phyloP scores from a whole-genome alignment of 2,329 filamentous ascomycete genomes.

The Alternaria sp. region DNA sequence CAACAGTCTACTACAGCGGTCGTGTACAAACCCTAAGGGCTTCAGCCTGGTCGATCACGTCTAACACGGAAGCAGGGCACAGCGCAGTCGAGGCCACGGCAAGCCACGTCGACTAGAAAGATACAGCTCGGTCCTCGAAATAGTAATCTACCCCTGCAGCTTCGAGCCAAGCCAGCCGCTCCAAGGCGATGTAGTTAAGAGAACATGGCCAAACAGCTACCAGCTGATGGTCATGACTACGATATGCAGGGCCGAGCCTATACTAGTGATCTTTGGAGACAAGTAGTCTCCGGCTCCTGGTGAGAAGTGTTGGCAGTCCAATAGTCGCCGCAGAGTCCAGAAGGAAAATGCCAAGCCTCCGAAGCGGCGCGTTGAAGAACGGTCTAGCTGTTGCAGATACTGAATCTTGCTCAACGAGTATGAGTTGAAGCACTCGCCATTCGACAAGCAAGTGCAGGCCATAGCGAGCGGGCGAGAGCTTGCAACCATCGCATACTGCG shows the following conservation, averaged over 20 bases:
- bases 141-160: constrained; percentile 8
- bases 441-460: not conserved
- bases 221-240: not conserved
- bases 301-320: not conserved
- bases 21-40: not conserved
- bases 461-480: not conserved
- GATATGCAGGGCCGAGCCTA: constrained; percentile 1
- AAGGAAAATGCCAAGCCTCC: not conserved
- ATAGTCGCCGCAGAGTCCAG: not conserved
- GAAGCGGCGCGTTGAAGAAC: not conserved
- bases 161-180: not conserved
- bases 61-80: not conserved
- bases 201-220: constrained; percentile 7
- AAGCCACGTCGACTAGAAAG: constrained; percentile 7
- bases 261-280: not conserved
- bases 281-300: not conserved
- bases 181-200: not conserved
- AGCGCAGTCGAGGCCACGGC: not conserved
- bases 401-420: not conserved
- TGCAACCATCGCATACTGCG: not conserved
- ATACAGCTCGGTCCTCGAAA: constrained; percentile 3
- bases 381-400: not conserved
- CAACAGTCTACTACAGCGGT: not conserved
- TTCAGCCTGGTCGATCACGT: not conserved
- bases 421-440: not conserved